Evolutionary conservation across 495 filamentous ascomycete species (phyloP).

Genomic region (Pyrenula aspistea): DNA sequence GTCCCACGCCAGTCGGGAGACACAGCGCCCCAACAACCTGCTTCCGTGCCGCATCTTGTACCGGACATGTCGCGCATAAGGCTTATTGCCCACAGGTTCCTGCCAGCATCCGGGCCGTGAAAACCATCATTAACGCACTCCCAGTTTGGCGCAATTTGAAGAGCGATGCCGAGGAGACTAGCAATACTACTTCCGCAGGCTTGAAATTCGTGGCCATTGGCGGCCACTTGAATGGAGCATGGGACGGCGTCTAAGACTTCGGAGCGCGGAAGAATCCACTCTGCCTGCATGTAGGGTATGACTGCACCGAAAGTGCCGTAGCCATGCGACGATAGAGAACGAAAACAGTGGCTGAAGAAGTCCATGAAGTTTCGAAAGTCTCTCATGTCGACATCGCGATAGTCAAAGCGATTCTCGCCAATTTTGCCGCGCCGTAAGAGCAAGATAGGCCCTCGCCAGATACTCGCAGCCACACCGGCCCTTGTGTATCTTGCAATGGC

Average conservation of each 20-base stretch:
- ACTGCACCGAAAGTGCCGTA: not conserved
- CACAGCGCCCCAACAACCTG: not conserved
- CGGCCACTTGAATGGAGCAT: too few species aligned
- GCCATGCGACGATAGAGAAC: not conserved
- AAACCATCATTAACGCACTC: too few species aligned
- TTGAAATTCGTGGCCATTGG: too few species aligned
- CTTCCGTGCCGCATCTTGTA: too few species aligned
- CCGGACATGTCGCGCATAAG: too few species aligned
- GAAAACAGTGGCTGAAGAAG: not conserved
- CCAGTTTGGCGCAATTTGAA: not conserved
- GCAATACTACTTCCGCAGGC: not conserved
- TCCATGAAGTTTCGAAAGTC: not conserved
- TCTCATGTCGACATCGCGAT: not conserved
- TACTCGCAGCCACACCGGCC: not conserved
- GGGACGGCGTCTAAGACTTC: too few species aligned
- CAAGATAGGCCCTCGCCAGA: not conserved
- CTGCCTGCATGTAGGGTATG: not conserved
- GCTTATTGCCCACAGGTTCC: too few species aligned
- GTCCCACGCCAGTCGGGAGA: not conserved
- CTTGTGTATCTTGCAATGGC: not conserved
- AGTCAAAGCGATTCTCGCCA: too few species aligned
- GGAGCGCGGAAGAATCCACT: not conserved
- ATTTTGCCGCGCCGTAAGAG: not conserved
- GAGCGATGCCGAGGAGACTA: not conserved
- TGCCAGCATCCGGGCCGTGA: too few species aligned